Evolutionary conservation across 2,329 filamentous ascomycete species (phyloP), one percentile per base, ranked within the genome.

Genomic region (Fusarium cyanostomum): DNA sequence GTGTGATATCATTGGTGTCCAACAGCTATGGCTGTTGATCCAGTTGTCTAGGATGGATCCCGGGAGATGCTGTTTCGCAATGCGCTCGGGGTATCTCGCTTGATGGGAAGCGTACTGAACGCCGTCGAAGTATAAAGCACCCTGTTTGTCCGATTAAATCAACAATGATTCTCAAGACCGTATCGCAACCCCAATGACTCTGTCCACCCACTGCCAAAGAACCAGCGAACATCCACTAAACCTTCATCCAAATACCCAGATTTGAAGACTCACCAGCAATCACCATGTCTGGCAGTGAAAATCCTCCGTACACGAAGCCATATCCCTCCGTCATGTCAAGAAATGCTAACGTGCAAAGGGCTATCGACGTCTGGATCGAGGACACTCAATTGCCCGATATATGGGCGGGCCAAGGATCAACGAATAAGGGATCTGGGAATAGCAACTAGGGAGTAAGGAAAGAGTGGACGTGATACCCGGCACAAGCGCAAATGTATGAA

Each of bases 1-100:
- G 61, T 66, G 58, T 58, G 39, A 52, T 54, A 45, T 64, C 57
- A 72, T 73, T 74, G 73, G 72, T 59, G 54, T 62, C 44, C 31
- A 24, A 24, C 2, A n/a, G 37, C 56, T 28, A 54, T 45, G 43
- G 50, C 27, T 52, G 53, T 56, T 37, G 53, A 71, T 68, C 42
- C 33, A 68, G 50, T 44, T 50, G 31, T 56, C 46, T 38, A 53
- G 13, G 50, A 39, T 44, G 48, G 51, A 55, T 52, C 46, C 52
- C 49, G 26, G 28, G 39, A 46, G 46, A 58, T 52, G 48, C 41
- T 50, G 49, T 59, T 49, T 41, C 43, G 43, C 49, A 41, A 34
- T 21, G 15, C 27, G 53, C 44, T 38, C 56, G 53, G 45, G 49
- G 52, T 26, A 59, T 48, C 42, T 35, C 44, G 27, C 43, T 34